Conservation (phyloP, 2,329 filamentous ascomycete species). For the Claviceps paspali region DNA sequence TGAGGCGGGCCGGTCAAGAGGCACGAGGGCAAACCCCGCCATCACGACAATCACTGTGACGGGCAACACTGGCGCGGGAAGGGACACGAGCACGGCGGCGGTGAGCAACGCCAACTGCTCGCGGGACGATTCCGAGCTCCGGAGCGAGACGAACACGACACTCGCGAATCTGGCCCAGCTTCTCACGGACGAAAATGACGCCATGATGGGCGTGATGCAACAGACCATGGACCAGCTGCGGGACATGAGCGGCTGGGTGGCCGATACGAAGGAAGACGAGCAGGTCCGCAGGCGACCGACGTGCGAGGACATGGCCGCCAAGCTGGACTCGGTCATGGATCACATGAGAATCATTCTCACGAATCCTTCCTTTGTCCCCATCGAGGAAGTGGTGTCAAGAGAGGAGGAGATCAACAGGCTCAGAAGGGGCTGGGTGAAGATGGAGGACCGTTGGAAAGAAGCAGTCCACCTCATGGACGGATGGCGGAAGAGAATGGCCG, state of each 20-base stretch:
- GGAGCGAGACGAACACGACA: constrained; percentile 81
- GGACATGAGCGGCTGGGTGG: constrained; percentile 46
- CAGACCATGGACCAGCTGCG: constrained; percentile 57
- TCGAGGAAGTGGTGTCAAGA: constrained; percentile 85
- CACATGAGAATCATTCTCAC: constrained; percentile 75
- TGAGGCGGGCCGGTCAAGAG: constrained; percentile 49
- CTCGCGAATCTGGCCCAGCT: constrained; percentile 70
- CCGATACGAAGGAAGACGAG: constrained; percentile 18
- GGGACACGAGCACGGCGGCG: constrained; percentile 17
- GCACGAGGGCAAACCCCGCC: constrained; percentile 36
- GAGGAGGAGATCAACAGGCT: constrained; percentile 81
- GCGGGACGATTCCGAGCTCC: constrained; percentile 53
- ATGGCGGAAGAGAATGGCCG: constrained; percentile 72
- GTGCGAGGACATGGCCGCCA: constrained; percentile 52
- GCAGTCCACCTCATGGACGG: constrained; percentile 81
- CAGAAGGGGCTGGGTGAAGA: constrained; percentile 77
- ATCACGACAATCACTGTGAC: constrained; percentile 43
- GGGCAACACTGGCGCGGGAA: constrained; percentile 35
- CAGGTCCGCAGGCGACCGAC: constrained; percentile 22
- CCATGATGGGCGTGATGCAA: constrained; percentile 55
- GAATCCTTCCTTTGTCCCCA: constrained; percentile 88
- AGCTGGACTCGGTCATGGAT: constrained; percentile 63
- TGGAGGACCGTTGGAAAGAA: constrained; percentile 83
- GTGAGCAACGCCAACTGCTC: neutral
- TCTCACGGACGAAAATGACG: constrained; percentile 85